phyloP scores from a whole-genome alignment of 768 basidiomycete genomes.

The Boletus patriciae region DNA sequence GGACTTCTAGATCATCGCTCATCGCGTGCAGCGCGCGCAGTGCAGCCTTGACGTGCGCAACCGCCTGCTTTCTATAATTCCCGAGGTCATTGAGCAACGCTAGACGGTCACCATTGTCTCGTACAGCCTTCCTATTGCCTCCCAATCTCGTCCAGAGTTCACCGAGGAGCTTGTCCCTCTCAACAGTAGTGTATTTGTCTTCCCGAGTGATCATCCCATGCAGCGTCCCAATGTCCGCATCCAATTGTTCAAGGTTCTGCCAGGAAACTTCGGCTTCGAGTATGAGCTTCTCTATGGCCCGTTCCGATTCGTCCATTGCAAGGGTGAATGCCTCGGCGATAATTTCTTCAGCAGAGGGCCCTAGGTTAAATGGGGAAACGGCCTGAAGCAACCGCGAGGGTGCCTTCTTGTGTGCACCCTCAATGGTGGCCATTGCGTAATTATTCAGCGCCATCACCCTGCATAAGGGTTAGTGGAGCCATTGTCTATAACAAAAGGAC shows the following conservation, averaged over 20 bases:
- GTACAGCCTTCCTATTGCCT: slow-evolving; percentile 52
- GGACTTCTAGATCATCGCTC: slow-evolving; percentile 74
- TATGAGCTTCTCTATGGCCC: slow-evolving; percentile 53
- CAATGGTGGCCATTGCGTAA: slow-evolving; percentile 62
- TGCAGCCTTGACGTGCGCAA: slow-evolving; percentile 64
- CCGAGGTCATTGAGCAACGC: slow-evolving; percentile 54
- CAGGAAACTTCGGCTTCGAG: slow-evolving; percentile 65
- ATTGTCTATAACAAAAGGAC: background rate
- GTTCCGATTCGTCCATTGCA: slow-evolving; percentile 60
- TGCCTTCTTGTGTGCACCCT: slow-evolving; percentile 31
- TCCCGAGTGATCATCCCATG: slow-evolving; percentile 64
- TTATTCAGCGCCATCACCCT: slow-evolving; percentile 77
- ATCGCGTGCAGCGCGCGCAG: slow-evolving; percentile 60
- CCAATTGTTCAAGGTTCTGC: slow-evolving; percentile 58
- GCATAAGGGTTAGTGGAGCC: slow-evolving; percentile 1
- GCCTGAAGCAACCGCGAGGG: slow-evolving; percentile 33
- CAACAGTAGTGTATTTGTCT: slow-evolving; percentile 43
- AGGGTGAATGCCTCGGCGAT: slow-evolving; percentile 56
- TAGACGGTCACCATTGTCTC: slow-evolving; percentile 52
- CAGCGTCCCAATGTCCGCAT: slow-evolving; percentile 55
- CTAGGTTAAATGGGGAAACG: slow-evolving; percentile 42
- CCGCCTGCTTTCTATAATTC: slow-evolving; percentile 59
- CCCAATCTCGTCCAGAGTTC: slow-evolving; percentile 72
- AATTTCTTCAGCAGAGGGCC: slow-evolving; percentile 41
- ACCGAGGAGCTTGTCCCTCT: slow-evolving; percentile 55